phyloP scores from a whole-genome alignment of 257 asterid genomes.

The Salvia splendens region DNA sequence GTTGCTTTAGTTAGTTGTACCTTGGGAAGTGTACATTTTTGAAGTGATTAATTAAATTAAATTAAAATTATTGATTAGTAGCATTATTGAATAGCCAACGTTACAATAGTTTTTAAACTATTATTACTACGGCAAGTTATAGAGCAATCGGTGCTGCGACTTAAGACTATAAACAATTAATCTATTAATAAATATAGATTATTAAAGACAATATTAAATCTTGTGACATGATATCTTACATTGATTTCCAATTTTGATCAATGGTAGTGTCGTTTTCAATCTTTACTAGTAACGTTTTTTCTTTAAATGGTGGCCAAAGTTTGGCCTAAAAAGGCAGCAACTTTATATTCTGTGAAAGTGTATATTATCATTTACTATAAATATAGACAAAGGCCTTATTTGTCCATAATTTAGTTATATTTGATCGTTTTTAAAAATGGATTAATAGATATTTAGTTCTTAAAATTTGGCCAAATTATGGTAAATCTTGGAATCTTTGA shows the following conservation, averaged over 20 bases:
- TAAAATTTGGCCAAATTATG: too few relatives aligned
- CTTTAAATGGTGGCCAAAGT: background rate
- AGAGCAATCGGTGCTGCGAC: too few relatives aligned
- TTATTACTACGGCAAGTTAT: background rate
- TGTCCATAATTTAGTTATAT: background rate
- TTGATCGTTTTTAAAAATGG: too few relatives aligned
- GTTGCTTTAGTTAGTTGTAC: conserved; percentile 25
- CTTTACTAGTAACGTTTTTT: background rate
- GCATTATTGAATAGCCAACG: background rate
- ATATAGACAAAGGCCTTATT: background rate
- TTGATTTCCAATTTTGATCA: background rate
- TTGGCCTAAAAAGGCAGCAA: background rate
- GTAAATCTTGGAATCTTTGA: too few relatives aligned
- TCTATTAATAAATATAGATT: too few relatives aligned
- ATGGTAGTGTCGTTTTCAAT: background rate
- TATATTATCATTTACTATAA: background rate
- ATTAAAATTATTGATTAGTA: too few relatives aligned
- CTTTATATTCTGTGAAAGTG: background rate
- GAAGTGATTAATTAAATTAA: too few relatives aligned
- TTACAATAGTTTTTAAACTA: too few relatives aligned
- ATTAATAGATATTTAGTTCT: too few relatives aligned
- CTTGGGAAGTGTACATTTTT: background rate
- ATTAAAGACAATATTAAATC: background rate
- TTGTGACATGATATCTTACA: background rate
- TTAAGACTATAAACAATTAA: too few relatives aligned